Base-by-base conservation (phyloP, 106 monocot species). In the Dioscorea alata region DNA sequence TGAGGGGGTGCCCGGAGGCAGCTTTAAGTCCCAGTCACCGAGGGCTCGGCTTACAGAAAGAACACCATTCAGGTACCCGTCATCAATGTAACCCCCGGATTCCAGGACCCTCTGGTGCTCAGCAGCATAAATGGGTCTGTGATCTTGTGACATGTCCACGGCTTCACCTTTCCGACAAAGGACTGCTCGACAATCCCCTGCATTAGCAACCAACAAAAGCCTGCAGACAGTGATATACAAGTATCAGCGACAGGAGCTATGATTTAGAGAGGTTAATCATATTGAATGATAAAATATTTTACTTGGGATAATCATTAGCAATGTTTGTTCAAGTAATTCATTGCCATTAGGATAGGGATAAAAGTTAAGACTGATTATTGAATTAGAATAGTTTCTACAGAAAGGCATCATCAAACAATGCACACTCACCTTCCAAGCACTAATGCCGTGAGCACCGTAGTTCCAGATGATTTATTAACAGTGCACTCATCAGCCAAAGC, bases 11-110 rank as follows among this genome's bases (percentile, higher is more conserved):
- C 80, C 83, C 4, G 20, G 24, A 14, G 83, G 74, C 2, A 68
- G 51, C 57, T 81, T 86, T 52, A 88, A 65, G 63, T 88, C 84
- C 88, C 88, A 88, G 73, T 88, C 88, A 4, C 88, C 88, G 4
- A 88, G 61, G 5, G 88, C 88, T 12, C 88, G 69, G 21, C 78
- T 69, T 28, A 88, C 75, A 0, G 88, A 88, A 5, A 88, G 81
- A 24, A 84, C 63, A 6, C 88, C 88, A 23, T 88, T 88, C 17
- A 88, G 81, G 73, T 88, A 88, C 17, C 83, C 84, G 49, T 81
- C 84, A 14, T 88, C 83, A 13, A 88, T 57, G 56, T 64, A 78
- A 14, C 84, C 88, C 10, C 88, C 88, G 4, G 51, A 72, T 14
- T 74, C 70, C 73, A 76, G 73, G 6, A 88, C 73, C 60, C 88